A percentile compares a stretch with the other conserved stretches of the same genome.
Conservation (phyloP, 345 rosid species). For the Adansonia digitata region DNA sequence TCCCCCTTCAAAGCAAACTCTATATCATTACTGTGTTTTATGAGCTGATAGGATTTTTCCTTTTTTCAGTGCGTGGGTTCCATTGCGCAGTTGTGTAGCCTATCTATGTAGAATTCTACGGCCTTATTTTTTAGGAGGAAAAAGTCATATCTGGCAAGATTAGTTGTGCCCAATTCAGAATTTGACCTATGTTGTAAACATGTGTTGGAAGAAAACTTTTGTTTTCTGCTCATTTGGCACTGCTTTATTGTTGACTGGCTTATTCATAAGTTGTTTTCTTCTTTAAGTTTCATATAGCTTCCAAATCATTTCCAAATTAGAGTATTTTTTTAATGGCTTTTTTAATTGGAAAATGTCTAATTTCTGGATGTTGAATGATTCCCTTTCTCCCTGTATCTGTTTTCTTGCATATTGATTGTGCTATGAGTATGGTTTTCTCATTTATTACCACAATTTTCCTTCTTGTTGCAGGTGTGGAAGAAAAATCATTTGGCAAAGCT, state of each 20-base stretch:
- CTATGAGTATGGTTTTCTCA: neutral
- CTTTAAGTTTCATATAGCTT: neutral
- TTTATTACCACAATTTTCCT: slow-evolving; percentile 6
- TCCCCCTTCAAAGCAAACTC: neutral
- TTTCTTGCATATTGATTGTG: neutral
- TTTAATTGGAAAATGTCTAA: neutral
- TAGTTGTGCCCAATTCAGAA: neutral
- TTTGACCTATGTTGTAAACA: neutral
- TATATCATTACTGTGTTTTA: neutral
- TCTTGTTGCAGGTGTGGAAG: slow-evolving; percentile 55
- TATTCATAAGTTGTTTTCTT: neutral
- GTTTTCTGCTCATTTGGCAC: neutral
- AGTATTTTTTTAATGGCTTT: neutral
- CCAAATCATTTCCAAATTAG: neutral
- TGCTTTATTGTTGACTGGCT: neutral
- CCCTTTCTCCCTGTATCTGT: neutral
- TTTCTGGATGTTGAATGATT: neutral
- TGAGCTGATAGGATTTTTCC: neutral
- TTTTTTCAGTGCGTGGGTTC: neutral
- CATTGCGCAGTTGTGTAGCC: neutral
- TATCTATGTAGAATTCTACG: neutral
- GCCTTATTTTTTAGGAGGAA: neutral
- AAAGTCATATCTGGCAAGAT: neutral
- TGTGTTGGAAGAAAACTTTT: neutral
- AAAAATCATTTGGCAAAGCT: slow-evolving; percentile 50